A percentile compares a stretch with the other conserved stretches of the same genome.
Evolutionary conservation across 495 filamentous ascomycete species (phyloP).

Genomic region (Daldinia childiae): DNA sequence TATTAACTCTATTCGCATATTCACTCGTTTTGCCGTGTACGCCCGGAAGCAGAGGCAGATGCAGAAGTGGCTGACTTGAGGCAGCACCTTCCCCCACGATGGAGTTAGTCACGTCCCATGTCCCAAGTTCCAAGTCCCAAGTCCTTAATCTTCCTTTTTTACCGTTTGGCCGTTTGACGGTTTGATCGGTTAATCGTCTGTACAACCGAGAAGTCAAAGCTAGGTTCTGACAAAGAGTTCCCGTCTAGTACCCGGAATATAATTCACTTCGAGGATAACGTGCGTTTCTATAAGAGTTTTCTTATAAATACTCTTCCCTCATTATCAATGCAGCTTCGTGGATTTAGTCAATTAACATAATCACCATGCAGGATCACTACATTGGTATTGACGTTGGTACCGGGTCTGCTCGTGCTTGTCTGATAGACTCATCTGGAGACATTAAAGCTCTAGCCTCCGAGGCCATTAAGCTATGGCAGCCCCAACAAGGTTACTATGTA

Average conservation of each 20-base stretch:
- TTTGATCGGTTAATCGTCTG: constrained; percentile 18
- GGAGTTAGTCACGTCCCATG: constrained; percentile 37
- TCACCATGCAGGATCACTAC: constrained; percentile 62
- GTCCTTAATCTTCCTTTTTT: background rate
- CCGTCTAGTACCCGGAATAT: constrained; percentile 39
- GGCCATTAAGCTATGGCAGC: constrained; percentile 94
- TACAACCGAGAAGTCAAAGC: constrained; percentile 25
- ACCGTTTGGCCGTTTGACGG: constrained; percentile 2
- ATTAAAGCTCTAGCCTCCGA: constrained; percentile 92
- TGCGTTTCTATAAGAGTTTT: constrained; percentile 19
- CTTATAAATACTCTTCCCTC: background rate
- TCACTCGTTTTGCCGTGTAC: constrained; percentile 28
- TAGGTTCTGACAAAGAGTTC: constrained; percentile 27
- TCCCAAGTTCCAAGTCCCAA: background rate
- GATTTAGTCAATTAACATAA: constrained; percentile 38
- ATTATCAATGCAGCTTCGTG: constrained; percentile 1
- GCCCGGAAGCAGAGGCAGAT: background rate
- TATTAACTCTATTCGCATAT: constrained; percentile 41
- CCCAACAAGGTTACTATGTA: constrained; percentile 89
- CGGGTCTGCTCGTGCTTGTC: constrained; percentile 91
- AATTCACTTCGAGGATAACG: constrained; percentile 41
- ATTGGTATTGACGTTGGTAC: constrained; percentile 97
- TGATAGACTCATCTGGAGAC: constrained; percentile 89
- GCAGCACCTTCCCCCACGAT: constrained; percentile 34
- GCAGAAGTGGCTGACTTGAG: constrained; percentile 28